These are phyloP conservation scores for Colletotrichum scovillei DNA, from an alignment of 2,329 filamentous ascomycete species.

Conservation along the genomic window DNA sequence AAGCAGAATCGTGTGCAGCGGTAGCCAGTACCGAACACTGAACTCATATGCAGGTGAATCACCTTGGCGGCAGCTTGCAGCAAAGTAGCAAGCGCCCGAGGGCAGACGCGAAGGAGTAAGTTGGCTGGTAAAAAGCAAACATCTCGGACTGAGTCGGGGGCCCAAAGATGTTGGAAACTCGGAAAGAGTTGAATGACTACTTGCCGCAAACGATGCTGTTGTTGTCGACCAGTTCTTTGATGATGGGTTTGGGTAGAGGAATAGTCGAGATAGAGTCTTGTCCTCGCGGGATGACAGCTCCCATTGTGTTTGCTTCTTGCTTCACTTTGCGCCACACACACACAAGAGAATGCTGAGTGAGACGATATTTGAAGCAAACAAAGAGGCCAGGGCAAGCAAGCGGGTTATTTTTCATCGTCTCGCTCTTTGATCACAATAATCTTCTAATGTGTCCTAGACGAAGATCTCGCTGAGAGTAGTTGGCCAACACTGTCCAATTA, in stretches of 20 bases:
- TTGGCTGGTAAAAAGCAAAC: conserved; percentile 16
- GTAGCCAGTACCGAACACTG: neutral
- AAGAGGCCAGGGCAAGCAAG: neutral
- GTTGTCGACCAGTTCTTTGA: conserved; percentile 11
- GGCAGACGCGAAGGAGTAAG: conserved; percentile 16
- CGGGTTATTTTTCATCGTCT: neutral
- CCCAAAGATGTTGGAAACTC: neutral
- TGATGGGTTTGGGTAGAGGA: neutral
- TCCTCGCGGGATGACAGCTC: neutral
- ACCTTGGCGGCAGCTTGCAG: conserved; percentile 22
- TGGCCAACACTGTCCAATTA: neutral
- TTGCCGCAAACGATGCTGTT: neutral
- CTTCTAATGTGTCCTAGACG: conserved; percentile 1
- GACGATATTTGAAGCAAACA: neutral
- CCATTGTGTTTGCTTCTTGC: conserved; percentile 6
- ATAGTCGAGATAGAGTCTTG: neutral
- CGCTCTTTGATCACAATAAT: neutral
- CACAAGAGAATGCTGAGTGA: neutral
- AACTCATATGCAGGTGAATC: neutral
- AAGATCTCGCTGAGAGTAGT: neutral
- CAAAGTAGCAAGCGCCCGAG: conserved; percentile 1
- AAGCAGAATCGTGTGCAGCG: neutral
- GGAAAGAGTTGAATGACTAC: conserved; percentile 2
- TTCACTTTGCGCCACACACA: conserved; percentile 6
- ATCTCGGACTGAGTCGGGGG: neutral